Base-by-base conservation (phyloP, 495 filamentous ascomycete genomes). In the Aspergillus saccharolyticus region DNA sequence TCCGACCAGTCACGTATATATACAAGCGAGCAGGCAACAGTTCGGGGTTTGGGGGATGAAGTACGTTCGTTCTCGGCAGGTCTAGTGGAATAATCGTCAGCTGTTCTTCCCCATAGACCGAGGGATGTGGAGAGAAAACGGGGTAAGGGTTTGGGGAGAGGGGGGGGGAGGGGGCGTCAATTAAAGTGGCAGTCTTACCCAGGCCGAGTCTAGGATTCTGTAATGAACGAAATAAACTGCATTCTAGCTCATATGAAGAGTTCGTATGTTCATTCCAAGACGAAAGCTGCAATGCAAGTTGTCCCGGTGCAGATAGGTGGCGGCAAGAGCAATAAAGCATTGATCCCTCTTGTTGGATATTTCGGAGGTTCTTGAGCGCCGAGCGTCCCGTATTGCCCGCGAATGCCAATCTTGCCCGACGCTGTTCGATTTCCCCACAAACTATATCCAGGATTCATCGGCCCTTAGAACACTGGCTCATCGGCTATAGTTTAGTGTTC, bases 301-400 rank as follows among this genome's bases (percentile, higher is more conserved):
- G 24, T n/a, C 47, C 48, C 16, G 47, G 42, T 42, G 47, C 33
- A 30, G 54, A 25, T 30, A 30, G 19, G 17, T 42, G 30, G 53
- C 19, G 24, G 42, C 46, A 19, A 30, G 17, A 28, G 22, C 33
- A 21, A n/a, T 33, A 30, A 24, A 28, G 22, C 33, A 21, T 22
- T 33, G 44, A 25, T 28, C 19, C 28, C n/a, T 25, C 53, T 15
- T 33, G 19, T 46, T 24, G 15, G 21, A 44, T 33, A 24, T 43
- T 30, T 53, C 58, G 58, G 58, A 57, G 49, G 62, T 61, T 65
- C 62, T 53, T 58, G 55, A 56, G 53, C 53, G 62, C 62, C 62
- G 62, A 64, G 55, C 55, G 58, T 45, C 47, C 47, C 22, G 8
- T n/a, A n/a, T 30, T 28, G 4, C 25, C 21, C 47, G 22, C 15